phyloP scores from a whole-genome alignment of 2,329 filamentous ascomycete genomes.

The Ilyonectria destructans region DNA sequence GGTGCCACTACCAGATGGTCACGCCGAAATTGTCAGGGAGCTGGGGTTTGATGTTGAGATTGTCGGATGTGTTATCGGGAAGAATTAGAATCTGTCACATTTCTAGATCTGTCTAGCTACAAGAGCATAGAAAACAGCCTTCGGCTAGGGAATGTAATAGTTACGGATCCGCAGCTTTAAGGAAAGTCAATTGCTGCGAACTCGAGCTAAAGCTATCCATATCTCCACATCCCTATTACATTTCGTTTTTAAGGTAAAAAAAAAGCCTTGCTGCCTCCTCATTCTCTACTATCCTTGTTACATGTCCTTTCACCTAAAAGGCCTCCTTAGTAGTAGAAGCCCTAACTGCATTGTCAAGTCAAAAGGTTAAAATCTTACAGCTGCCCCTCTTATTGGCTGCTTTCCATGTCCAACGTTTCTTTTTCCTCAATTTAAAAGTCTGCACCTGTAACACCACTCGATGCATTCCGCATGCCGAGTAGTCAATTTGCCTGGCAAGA shows the following conservation, averaged over 20 bases:
- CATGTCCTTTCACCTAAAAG: no score
- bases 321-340: no score
- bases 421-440: no score
- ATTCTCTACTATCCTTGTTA: no score
- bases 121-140: constrained; percentile 1
- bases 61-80: background rate
- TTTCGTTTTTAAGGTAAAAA: background rate
- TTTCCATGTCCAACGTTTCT: no score
- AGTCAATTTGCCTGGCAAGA: no score
- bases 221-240: constrained; percentile 1
- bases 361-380: no score
- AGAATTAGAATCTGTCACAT: constrained; percentile 7
- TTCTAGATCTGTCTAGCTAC: constrained; percentile 1
- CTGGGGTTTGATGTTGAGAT: constrained; percentile 7
- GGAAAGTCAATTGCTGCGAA: constrained; percentile 4
- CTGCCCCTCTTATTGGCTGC: no score
- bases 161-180: background rate
- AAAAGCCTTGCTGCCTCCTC: no score
- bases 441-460: no score
- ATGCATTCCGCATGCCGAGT: no score
- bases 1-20: background rate
- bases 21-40: constrained; percentile 3
- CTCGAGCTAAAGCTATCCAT: background rate
- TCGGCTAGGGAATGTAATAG: constrained; percentile 1
- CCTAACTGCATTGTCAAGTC: no score